Base-by-base conservation (phyloP, 441 rosid species). In the Pelargonium citronellum region DNA sequence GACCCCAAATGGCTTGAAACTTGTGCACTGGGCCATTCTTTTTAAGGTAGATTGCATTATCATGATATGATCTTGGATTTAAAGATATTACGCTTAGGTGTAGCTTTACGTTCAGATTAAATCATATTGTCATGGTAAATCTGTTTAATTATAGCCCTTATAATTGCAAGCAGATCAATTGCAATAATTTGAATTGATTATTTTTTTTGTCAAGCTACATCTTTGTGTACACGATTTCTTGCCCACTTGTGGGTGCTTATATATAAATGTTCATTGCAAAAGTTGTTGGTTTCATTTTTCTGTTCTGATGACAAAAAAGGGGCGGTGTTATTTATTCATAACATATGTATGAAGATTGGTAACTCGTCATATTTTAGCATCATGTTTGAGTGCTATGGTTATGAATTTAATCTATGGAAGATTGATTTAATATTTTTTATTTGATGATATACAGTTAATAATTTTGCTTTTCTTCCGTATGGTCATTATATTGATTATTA, bases 31-130 rank as follows among this genome's bases (percentile, higher is more conserved):
- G 37, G 37, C 37, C 37, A 30, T 30, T 30, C 37, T 30, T 30
- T 30, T 30, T 30, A 30, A 30, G 37, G 37, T 30, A 30, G 37
- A 30, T 34, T 34, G 41, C 15, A 20, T 17, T 46, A 39, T 61
- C 30, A 58, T 64, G 75, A 55, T 17, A 46, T 66, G 30, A 51
- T 67, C 53, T 58, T 39, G 17, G 15, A 41, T 44, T 27, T 58
- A 37, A 60, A 16, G 51, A 46, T 73, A 73, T 63, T 37, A 30
- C 37, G 37, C 37, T 3, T 75, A 70, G 63, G 8, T 43, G 46
- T 43, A 9, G 46, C 10, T 43, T 43, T 43, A 5, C 46, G 3
- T 43, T 2, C 3, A 43, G 46, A 9, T 43, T 43, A 30, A 30
- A 30, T 30, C 46, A 43, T 43, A 19, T 41, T 43, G 34, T 66